These are phyloP conservation scores for Stagonosporopsis cucurbitacearum DNA, from an alignment of 2,329 filamentous ascomycete genomes.

Conservation along the genomic window DNA sequence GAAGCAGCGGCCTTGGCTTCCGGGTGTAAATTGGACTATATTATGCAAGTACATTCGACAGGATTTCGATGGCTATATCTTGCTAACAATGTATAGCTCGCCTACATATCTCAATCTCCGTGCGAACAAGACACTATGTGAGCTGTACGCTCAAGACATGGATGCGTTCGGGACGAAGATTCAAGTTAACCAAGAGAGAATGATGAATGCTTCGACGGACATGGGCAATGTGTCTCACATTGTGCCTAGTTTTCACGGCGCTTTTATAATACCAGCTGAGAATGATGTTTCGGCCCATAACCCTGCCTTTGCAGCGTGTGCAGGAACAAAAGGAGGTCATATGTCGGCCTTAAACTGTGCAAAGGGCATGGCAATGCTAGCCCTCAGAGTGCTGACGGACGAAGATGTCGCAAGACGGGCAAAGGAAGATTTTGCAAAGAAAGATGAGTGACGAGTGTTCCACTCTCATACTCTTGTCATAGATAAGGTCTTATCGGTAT, in stretches of 20 bases:
- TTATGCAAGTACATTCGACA: constrained; percentile 33
- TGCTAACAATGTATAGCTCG: constrained; percentile 25
- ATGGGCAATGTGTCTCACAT: constrained; percentile 26
- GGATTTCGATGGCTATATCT: background rate
- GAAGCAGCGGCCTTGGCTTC: constrained; percentile 25
- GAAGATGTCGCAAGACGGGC: constrained; percentile 20
- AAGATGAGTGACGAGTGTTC: constrained; percentile 3
- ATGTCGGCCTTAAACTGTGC: constrained; percentile 53
- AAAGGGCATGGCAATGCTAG: constrained; percentile 53
- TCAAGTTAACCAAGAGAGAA: constrained; percentile 47
- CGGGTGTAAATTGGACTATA: constrained; percentile 42
- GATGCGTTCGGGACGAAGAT: constrained; percentile 48
- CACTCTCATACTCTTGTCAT: too few relatives aligned
- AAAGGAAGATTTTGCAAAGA: constrained; percentile 25
- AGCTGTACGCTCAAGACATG: constrained; percentile 56
- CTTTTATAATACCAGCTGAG: constrained; percentile 53
- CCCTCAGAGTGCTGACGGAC: constrained; percentile 24
- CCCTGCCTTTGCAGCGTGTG: constrained; percentile 54
- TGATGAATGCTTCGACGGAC: constrained; percentile 40
- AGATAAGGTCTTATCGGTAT: too few relatives aligned
- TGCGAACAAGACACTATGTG: constrained; percentile 55
- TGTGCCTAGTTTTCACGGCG: constrained; percentile 53
- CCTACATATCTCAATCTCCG: constrained; percentile 56
- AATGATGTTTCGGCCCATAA: constrained; percentile 50
- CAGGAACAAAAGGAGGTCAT: constrained; percentile 50